Conservation (phyloP, 2,329 filamentous ascomycete species). For the Colletotrichum melonis region DNA sequence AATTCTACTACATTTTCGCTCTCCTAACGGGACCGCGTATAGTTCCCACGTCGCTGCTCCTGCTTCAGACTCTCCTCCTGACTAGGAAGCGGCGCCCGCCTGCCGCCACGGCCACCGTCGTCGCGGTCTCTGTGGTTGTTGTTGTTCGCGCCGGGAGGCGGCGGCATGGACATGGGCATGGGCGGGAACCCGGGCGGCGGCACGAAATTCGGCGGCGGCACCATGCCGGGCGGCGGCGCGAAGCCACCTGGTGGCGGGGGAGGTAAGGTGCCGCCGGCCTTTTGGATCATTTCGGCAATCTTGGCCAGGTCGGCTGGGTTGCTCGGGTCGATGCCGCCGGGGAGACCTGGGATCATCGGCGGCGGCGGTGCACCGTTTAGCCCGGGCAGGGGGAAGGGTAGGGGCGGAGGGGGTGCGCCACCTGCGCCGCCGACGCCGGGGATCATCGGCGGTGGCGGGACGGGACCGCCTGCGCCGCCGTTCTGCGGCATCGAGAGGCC, state of each 20-base stretch:
- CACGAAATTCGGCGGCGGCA: constrained; percentile 57
- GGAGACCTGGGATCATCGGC: constrained; percentile 52
- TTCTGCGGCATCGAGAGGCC: constrained; percentile 54
- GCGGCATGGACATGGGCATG: constrained; percentile 43
- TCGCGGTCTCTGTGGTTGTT: constrained; percentile 37
- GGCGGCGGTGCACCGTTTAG: constrained; percentile 59
- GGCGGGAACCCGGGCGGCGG: constrained; percentile 56
- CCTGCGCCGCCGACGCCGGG: constrained; percentile 61
- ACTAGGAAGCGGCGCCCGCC: constrained; percentile 80
- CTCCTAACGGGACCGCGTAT: constrained; percentile 56
- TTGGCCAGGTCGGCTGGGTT: constrained; percentile 71
- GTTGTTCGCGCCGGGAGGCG: constrained; percentile 43
- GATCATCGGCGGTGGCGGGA: constrained; percentile 53
- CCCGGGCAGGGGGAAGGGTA: constrained; percentile 65
- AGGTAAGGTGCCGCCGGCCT: constrained; percentile 71
- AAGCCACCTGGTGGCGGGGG: constrained; percentile 51
- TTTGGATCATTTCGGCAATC: constrained; percentile 73
- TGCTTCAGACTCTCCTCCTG: constrained; percentile 85
- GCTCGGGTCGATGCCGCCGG: constrained; percentile 66
- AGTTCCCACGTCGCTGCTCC: constrained; percentile 77
- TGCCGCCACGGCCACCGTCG: constrained; percentile 48
- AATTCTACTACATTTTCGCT: not conserved
- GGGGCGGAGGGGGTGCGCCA: constrained; percentile 56
- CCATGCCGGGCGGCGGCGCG: constrained; percentile 63
- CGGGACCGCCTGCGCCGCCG: constrained; percentile 42